Evolutionary conservation across 208 protist genomes (phyloP), one percentile per base, ranked within the genome.

Genomic region (Pavlovales sp.): DNA sequence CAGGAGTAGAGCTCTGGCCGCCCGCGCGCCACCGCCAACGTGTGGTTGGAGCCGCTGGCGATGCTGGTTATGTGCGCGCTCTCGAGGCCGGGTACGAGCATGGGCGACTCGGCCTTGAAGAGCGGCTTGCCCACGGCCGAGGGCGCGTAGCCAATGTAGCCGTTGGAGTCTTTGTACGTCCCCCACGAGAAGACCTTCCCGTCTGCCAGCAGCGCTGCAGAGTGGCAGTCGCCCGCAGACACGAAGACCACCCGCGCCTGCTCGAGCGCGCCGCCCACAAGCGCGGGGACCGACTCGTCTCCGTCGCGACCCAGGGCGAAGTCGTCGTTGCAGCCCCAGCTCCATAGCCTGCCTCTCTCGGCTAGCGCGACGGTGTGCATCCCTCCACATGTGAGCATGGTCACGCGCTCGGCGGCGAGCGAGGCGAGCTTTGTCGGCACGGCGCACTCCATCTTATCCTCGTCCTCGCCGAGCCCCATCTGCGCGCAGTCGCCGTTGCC

Each of bases 311-410:
- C 89, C 20, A 91, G 83, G 14, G 84, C 89, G 41, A 84, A 80
- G 82, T 91, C 89, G 57, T 91, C 89, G 84, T 91, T 88, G 79
- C 89, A 91, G 84, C 89, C 89, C 89, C 89, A 91, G 22, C 77
- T 82, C 89, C 89, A 91, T 0, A 91, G 30, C 22, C 32, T 28
- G 0, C 88, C 88, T 30, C 86, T 71, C 22, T n/a, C 14, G 20
- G 78, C 83, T 38, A 90, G 71, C n/a, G 66, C 88, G 32, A 71
- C 76, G 22, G 67, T 81, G 81, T 90, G 88, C 67, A 84, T 20
- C 30, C 88, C 88, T 26, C 88, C 88, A 37, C 88, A 90, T 28
- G 46, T 47, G 38, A 90, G 28, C 11, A 7, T 42, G n/a, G 38
- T 28, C 18, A 89, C 47, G 10, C 67, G 18, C 47, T 84, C 38